A percentile compares a stretch with the other conserved stretches of the same genome.
Conservation (phyloP, 2,329 filamentous ascomycete species). For the Penicillium sp. region DNA sequence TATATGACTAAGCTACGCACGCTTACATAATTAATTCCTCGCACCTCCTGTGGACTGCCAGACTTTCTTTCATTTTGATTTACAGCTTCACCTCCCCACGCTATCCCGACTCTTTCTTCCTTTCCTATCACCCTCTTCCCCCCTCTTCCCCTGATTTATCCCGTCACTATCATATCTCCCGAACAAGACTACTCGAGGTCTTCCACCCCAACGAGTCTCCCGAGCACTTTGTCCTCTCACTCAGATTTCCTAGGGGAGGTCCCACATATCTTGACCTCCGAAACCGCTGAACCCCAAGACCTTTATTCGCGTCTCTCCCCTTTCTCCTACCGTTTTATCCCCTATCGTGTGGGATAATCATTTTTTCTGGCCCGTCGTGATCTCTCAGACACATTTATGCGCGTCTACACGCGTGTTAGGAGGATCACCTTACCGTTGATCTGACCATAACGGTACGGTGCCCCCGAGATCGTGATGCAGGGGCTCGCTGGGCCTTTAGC, state of each 20-base stretch:
- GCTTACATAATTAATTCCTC: neutral
- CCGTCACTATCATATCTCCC: neutral
- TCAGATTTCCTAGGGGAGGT: neutral
- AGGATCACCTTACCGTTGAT: neutral
- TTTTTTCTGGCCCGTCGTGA: neutral
- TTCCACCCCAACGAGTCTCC: neutral
- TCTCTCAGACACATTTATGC: neutral
- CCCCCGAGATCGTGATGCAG: neutral
- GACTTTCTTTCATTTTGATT: neutral
- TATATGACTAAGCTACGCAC: neutral
- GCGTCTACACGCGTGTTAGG: neutral
- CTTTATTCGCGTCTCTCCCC: neutral
- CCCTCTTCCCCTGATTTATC: neutral
- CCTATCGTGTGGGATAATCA: neutral
- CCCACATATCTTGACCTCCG: neutral
- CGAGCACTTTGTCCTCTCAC: neutral
- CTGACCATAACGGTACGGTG: neutral
- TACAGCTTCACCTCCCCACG: neutral
- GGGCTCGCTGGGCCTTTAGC: slow-evolving; percentile 1
- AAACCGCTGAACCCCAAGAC: neutral
- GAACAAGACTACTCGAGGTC: neutral
- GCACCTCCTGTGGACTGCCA: neutral
- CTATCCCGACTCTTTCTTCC: neutral
- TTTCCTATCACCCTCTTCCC: neutral
- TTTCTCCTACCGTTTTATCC: neutral